Evolutionary conservation across 2,329 filamentous ascomycete species (phyloP).

Genomic region (Ophiostoma sp.): DNA sequence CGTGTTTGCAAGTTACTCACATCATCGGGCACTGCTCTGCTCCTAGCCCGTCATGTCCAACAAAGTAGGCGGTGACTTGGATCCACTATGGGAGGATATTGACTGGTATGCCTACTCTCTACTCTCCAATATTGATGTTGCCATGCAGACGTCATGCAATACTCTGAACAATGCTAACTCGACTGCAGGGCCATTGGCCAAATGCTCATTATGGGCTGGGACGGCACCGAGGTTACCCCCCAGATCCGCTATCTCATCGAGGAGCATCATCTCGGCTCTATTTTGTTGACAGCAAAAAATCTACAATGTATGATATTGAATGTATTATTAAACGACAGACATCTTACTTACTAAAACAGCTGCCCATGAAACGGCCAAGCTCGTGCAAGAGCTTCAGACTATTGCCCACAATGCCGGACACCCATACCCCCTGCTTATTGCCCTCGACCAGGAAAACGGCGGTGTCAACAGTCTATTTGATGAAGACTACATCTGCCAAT

Average conservation of each 20-base stretch:
- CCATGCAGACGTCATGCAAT: background rate
- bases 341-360: constrained; percentile 48
- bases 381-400: constrained; percentile 87
- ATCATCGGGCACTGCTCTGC: background rate
- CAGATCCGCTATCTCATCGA: constrained; percentile 77
- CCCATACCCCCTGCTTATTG: constrained; percentile 81
- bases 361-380: constrained; percentile 78
- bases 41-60: constrained; percentile 28
- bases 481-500: constrained; percentile 91
- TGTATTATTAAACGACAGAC: constrained; percentile 8
- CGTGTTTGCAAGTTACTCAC: background rate
- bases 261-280: constrained; percentile 80
- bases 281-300: constrained; percentile 79
- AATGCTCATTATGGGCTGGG: constrained; percentile 78
- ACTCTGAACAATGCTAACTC: background rate
- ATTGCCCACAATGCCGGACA: constrained; percentile 89
- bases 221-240: constrained; percentile 76
- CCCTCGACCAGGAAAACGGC: constrained; percentile 94
- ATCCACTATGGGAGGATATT: constrained; percentile 68
- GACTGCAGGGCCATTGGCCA: constrained; percentile 62
- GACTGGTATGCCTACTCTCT: constrained; percentile 57
- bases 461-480: constrained; percentile 96
- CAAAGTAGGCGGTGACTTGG: constrained; percentile 45
- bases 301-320: constrained; percentile 60
- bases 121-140: background rate